Conservation (phyloP, 2,329 filamentous ascomycete genomes). For the Ramularia collo-cygni region DNA sequence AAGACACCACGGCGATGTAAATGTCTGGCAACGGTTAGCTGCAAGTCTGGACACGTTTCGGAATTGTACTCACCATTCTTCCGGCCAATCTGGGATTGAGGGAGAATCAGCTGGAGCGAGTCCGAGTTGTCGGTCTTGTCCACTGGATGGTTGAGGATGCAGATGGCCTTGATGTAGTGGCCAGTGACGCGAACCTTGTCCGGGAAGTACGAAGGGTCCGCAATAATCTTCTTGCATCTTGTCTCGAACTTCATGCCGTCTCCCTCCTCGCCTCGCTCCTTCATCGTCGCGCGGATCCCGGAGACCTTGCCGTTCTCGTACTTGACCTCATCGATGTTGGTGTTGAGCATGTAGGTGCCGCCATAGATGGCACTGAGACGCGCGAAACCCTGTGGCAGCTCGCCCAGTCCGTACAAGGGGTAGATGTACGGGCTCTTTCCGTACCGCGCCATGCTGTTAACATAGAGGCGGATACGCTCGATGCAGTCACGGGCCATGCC, state of each 20-base stretch:
- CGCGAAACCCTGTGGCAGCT: constrained; percentile 95
- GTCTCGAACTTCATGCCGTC: constrained; percentile 87
- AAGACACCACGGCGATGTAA: constrained; percentile 93
- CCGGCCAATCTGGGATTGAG: constrained; percentile 91
- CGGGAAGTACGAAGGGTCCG: constrained; percentile 94
- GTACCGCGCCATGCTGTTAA: constrained; percentile 94
- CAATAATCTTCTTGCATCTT: constrained; percentile 91
- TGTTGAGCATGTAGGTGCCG: constrained; percentile 99
- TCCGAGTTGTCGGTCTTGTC: constrained; percentile 83
- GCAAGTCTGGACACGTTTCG: not conserved
- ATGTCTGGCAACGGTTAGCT: constrained; percentile 57
- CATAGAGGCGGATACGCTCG: constrained; percentile 89
- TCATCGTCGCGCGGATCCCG: constrained; percentile 97
- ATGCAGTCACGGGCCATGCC: constrained; percentile 79
- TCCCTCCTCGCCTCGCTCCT: constrained; percentile 66
- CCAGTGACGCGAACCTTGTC: constrained; percentile 80
- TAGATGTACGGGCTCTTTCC: constrained; percentile 99
- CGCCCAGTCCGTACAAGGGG: constrained; percentile 92
- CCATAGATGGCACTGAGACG: constrained; percentile 97
- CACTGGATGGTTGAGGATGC: constrained; percentile 91
- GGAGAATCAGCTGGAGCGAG: constrained; percentile 92
- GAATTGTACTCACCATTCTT: constrained; percentile 68
- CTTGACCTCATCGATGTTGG: constrained; percentile 79
- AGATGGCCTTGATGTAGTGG: constrained; percentile 92
- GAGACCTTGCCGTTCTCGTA: constrained; percentile 74